These are phyloP conservation scores for Collariella sp. DNA, from an alignment of 495 filamentous ascomycete genomes.

Conservation along the genomic window DNA sequence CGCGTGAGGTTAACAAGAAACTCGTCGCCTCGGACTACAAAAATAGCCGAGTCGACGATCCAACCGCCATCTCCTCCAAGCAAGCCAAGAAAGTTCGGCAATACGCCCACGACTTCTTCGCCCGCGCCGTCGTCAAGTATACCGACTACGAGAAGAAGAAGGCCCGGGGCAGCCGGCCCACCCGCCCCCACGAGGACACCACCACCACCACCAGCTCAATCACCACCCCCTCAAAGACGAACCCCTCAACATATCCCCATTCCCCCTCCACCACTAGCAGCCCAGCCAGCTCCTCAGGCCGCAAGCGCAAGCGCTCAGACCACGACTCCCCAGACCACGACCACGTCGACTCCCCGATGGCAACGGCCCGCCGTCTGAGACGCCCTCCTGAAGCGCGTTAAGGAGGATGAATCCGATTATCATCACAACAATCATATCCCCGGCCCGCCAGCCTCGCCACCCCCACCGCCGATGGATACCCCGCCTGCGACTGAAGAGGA, in stretches of 20 bases:
- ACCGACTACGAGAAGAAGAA: slow-evolving; percentile 58
- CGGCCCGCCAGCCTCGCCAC: slow-evolving; percentile 38
- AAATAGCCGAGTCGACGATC: slow-evolving; percentile 71
- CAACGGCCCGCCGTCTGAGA: slow-evolving; percentile 32
- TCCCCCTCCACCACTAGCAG: slow-evolving; percentile 29
- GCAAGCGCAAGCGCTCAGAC: slow-evolving; percentile 57
- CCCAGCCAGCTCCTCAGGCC: slow-evolving; percentile 21
- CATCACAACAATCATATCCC: slow-evolving; percentile 32
- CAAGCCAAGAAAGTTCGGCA: slow-evolving; percentile 74
- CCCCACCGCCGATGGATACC: slow-evolving; percentile 30
- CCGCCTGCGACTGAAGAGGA: slow-evolving; percentile 29
- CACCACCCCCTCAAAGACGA: slow-evolving; percentile 25
- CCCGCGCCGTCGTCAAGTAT: slow-evolving; percentile 72
- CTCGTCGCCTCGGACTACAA: slow-evolving; percentile 86
- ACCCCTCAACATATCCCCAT: slow-evolving; percentile 19
- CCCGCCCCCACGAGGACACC: slow-evolving; percentile 15
- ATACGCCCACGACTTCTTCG: slow-evolving; percentile 75
- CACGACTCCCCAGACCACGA: slow-evolving; percentile 20
- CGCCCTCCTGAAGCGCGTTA: slow-evolving; percentile 42
- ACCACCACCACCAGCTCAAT: background rate
- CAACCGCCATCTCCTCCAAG: slow-evolving; percentile 60
- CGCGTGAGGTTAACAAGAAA: slow-evolving; percentile 81
- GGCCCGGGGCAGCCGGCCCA: slow-evolving; percentile 32
- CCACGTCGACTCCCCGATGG: slow-evolving; percentile 24
- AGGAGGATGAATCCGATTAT: slow-evolving; percentile 33